phyloP scores from a whole-genome alignment of 768 basidiomycete species.

The Pleurotus salmoneostramineus region DNA sequence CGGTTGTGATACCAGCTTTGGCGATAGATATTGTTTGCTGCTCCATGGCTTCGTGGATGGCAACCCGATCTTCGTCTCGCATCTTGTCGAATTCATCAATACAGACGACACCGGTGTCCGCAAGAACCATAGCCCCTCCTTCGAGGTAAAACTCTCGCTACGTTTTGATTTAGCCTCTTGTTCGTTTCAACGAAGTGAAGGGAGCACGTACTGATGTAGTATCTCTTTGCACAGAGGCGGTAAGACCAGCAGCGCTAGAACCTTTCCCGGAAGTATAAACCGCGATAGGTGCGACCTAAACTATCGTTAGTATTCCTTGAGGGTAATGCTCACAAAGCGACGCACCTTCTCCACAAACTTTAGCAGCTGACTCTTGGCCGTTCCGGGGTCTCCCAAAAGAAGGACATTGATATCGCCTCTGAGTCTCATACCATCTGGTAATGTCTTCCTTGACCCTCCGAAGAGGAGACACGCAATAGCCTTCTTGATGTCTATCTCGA shows the following conservation, averaged over 20 bases:
- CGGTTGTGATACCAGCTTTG: slow-evolving; percentile 98
- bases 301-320: not conserved
- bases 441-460: slow-evolving; percentile 94
- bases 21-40: slow-evolving; percentile 99
- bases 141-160: slow-evolving; percentile 98
- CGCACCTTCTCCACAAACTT: slow-evolving; percentile 96
- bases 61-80: slow-evolving; percentile 98
- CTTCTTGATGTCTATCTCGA: slow-evolving; percentile 86
- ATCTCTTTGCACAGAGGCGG: slow-evolving; percentile 95
- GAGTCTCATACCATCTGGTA: slow-evolving; percentile 96
- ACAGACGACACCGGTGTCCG: slow-evolving; percentile 97
- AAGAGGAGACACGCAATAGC: slow-evolving; percentile 95
- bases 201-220: slow-evolving; percentile 66
- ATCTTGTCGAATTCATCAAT: slow-evolving; percentile 99
- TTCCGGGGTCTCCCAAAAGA: slow-evolving; percentile 95
- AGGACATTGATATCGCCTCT: slow-evolving; percentile 98
- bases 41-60: slow-evolving; percentile 99
- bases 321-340: not conserved
- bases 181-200: not conserved
- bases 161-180: slow-evolving; percentile 8
- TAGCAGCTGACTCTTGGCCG: slow-evolving; percentile 95
- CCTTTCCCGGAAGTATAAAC: slow-evolving; percentile 99
- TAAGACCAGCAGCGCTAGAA: slow-evolving; percentile 96
- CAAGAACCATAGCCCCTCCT: slow-evolving; percentile 98
- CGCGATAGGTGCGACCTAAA: slow-evolving; percentile 90